Percentiles rank a stretch among this genome's conserved stretches.
Conservation (phyloP, 1,139 yeast genomes). For the Nakaseomyces nivariensis region DNA sequence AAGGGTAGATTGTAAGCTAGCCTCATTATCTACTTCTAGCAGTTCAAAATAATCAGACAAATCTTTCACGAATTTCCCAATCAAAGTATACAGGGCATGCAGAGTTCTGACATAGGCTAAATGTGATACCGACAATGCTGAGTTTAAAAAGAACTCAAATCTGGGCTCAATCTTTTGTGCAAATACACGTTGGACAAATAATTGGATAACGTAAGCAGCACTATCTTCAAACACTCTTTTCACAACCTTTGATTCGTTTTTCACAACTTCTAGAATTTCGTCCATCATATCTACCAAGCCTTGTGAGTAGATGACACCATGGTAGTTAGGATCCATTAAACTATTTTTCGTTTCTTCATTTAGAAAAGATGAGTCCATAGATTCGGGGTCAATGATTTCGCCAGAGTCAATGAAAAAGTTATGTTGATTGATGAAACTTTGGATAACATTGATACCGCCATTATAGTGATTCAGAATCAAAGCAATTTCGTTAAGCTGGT, state of each 20-base stretch:
- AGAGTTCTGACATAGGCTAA: slow-evolving; percentile 73
- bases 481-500: slow-evolving; percentile 72
- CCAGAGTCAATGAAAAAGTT: slow-evolving; percentile 50
- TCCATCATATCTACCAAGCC: slow-evolving; percentile 33
- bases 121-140: slow-evolving; percentile 53
- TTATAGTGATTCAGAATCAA: slow-evolving; percentile 71
- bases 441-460: slow-evolving; percentile 76
- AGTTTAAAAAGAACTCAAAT: slow-evolving; percentile 51
- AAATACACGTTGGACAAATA: slow-evolving; percentile 67
- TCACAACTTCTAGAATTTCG: slow-evolving; percentile 40
- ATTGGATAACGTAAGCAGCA: slow-evolving; percentile 53
- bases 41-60: slow-evolving; percentile 46
- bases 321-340: slow-evolving; percentile 39
- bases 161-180: slow-evolving; percentile 68
- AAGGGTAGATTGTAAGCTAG: slow-evolving; percentile 41
- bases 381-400: slow-evolving; percentile 31
- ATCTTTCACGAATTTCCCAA: slow-evolving; percentile 56
- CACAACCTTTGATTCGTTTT: slow-evolving; percentile 65
- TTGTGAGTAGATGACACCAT: slow-evolving; percentile 33
- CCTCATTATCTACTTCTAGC: slow-evolving; percentile 38
- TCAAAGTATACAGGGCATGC: slow-evolving; percentile 51
- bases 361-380: slow-evolving; percentile 25
- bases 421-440: slow-evolving; percentile 73
- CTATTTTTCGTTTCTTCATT: slow-evolving; percentile 36
- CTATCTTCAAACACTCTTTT: slow-evolving; percentile 62